phyloP scores from a whole-genome alignment of 306 rosid genomes.

The Abrus precatorius region DNA sequence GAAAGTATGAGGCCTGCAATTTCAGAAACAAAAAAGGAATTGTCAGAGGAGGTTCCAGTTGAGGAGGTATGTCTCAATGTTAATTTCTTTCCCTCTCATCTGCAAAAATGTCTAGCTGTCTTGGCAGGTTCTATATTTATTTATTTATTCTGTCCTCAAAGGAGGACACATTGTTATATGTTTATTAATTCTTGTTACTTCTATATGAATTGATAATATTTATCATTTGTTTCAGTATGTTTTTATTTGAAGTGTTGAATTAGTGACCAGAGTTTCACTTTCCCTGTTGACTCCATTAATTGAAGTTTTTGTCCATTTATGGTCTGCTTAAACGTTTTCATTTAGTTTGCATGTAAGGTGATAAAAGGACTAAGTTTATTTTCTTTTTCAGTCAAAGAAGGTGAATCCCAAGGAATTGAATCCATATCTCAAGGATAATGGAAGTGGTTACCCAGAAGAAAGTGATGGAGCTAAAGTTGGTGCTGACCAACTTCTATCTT shows the following conservation, averaged over 20 bases:
- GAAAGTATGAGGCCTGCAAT: constrained; percentile 59
- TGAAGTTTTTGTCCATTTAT: neutral
- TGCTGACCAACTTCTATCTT: constrained; percentile 60
- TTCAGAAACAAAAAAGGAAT: constrained; percentile 49
- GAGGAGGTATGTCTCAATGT: constrained; percentile 66
- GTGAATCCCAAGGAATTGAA: constrained; percentile 84
- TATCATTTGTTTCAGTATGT: neutral
- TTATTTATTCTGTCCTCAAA: neutral
- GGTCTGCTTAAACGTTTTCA: constrained; percentile 26
- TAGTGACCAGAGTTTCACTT: constrained; percentile 9
- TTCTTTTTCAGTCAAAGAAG: constrained; percentile 52
- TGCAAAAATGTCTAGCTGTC: neutral
- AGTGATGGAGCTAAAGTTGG: constrained; percentile 55
- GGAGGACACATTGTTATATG: constrained; percentile 22
- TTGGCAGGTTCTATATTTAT: neutral
- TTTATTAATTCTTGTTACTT: neutral
- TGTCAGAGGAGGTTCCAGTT: constrained; percentile 57
- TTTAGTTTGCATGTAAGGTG: constrained; percentile 14
- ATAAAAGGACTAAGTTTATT: constrained; percentile 9
- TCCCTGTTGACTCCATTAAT: constrained; percentile 15
- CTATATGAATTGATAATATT: neutral
- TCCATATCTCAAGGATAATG: constrained; percentile 82
- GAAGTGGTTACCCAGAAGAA: constrained; percentile 89
- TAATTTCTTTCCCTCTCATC: neutral
- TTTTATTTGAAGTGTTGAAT: constrained; percentile 30